These are phyloP conservation scores for Hordeum vulgare DNA, from an alignment of 176 grass and related monocot species.

Conservation along the genomic window DNA sequence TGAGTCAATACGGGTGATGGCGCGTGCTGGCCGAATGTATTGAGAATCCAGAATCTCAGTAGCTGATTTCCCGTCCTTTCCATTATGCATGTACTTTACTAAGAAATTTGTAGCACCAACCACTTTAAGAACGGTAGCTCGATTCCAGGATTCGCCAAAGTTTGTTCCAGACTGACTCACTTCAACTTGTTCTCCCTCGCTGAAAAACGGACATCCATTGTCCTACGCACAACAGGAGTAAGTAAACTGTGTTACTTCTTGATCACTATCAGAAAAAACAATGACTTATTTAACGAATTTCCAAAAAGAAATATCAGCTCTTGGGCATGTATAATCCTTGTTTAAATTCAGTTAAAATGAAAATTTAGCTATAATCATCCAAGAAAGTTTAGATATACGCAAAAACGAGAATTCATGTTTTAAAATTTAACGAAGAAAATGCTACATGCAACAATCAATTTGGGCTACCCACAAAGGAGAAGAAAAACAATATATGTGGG, in stretches of 20 bases:
- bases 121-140: conserved; percentile 35
- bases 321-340: background rate
- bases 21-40: conserved; percentile 20
- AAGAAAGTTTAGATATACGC: background rate
- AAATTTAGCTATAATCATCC: background rate
- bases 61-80: background rate
- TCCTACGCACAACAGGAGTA: conserved; percentile 4
- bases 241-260: background rate
- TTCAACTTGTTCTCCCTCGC: conserved; percentile 26
- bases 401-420: background rate
- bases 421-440: background rate
- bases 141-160: conserved; percentile 25
- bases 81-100: conserved; percentile 8
- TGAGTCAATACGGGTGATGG: background rate
- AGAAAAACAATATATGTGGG: no score
- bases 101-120: conserved; percentile 30
- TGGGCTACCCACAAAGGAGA: background rate
- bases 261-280: background rate
- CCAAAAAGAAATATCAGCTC: background rate
- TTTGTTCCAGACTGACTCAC: conserved; percentile 15
- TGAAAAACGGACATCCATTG: background rate
- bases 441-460: background rate
- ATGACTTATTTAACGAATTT: background rate
- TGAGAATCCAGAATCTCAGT: conserved; percentile 36
- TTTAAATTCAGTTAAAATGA: background rate